Conservation (phyloP, 805 yeast species). For the Hanseniaspora lachancei region DNA sequence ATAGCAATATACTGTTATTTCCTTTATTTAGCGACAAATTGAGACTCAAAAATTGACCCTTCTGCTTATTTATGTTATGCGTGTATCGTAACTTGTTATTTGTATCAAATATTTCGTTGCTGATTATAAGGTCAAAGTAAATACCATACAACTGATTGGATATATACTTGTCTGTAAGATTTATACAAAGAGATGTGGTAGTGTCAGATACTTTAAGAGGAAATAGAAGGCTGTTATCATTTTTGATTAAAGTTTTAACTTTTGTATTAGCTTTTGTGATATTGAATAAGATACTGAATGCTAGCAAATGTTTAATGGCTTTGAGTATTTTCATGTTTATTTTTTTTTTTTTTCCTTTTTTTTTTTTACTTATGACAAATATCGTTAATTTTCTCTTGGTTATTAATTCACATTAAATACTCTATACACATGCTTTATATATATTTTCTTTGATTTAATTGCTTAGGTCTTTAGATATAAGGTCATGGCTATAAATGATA, state of each 20-base stretch:
- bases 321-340: neutral
- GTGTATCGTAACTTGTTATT: neutral
- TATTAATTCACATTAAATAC: too few species aligned
- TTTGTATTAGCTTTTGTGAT: neutral
- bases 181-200: neutral
- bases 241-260: neutral
- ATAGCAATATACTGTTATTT: neutral
- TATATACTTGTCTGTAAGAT: neutral
- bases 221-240: neutral
- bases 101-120: neutral
- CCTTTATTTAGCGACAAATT: neutral
- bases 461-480: too few species aligned
- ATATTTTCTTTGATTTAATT: too few species aligned
- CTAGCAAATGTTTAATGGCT: neutral
- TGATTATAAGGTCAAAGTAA: neutral
- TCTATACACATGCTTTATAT: too few species aligned
- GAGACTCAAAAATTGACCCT: neutral
- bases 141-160: neutral
- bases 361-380: neutral
- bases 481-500: neutral
- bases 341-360: neutral
- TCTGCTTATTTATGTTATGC: neutral
- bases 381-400: neutral
- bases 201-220: neutral
- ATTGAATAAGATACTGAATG: neutral